These are phyloP conservation scores for Trichocladium antarcticum DNA, from an alignment of 495 filamentous ascomycete genomes.

Conservation along the genomic window DNA sequence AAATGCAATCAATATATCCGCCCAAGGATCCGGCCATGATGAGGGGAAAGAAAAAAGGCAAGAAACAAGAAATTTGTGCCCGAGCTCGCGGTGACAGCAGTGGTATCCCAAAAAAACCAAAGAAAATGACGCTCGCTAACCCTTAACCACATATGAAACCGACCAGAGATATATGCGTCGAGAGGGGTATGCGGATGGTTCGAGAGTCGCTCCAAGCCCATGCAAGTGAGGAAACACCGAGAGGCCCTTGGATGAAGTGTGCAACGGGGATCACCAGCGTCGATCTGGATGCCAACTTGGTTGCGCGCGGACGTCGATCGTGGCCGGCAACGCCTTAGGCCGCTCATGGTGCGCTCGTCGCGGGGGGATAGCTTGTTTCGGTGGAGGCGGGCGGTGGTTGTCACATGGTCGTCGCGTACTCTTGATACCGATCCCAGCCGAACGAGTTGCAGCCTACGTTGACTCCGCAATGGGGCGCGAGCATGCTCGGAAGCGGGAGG, in stretches of 20 bases:
- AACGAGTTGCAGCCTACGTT: conserved; percentile 63
- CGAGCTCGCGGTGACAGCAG: conserved; percentile 32
- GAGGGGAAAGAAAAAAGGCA: conserved; percentile 22
- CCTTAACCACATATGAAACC: conserved; percentile 18
- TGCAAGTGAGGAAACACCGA: conserved; percentile 30
- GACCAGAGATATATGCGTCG: conserved; percentile 14
- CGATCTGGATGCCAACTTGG: conserved; percentile 14
- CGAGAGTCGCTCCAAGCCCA: conserved; percentile 30
- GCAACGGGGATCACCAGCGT: conserved; percentile 1
- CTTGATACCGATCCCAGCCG: conserved; percentile 63
- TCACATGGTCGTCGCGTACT: conserved; percentile 54
- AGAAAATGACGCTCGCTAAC: conserved; percentile 29
- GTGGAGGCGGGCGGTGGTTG: conserved; percentile 39
- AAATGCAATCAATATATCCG: conserved; percentile 41
- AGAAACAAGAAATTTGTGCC: conserved; percentile 30
- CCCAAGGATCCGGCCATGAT: conserved; percentile 39
- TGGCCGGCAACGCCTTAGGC: conserved; percentile 5
- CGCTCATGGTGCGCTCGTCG: conserved; percentile 29
- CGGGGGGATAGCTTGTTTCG: conserved; percentile 29
- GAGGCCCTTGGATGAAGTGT: conserved; percentile 25
- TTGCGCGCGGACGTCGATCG: not conserved
- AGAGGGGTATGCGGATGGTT: conserved; percentile 18
- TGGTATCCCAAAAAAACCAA: conserved; percentile 22
- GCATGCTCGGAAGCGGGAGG: conserved; percentile 82
- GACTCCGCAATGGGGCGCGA: conserved; percentile 73